These are phyloP conservation scores for Cutaneotrichosporon arboriforme DNA, from an alignment of 1,284 basidiomycete species.

Conservation along the genomic window DNA sequence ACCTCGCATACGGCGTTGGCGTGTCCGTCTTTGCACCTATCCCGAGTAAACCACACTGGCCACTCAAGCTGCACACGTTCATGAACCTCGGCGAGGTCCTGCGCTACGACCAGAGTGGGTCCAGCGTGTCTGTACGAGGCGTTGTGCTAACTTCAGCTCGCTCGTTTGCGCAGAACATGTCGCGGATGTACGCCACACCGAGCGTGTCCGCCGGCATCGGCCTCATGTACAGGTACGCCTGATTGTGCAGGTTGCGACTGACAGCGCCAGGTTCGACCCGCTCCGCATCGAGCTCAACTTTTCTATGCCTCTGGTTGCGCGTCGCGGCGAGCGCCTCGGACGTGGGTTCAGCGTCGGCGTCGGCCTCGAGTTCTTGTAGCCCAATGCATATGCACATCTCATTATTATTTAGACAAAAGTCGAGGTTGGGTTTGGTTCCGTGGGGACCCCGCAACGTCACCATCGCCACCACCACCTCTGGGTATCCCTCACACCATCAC, in stretches of 20 bases:
- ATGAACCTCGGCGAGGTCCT: constrained; percentile 81
- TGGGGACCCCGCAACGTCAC: not conserved
- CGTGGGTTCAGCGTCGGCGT: constrained; percentile 88
- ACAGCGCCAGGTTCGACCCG: constrained; percentile 36
- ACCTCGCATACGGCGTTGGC: constrained; percentile 79
- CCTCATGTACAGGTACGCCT: constrained; percentile 66
- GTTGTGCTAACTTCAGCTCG: constrained; percentile 35
- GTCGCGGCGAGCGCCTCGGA: constrained; percentile 67
- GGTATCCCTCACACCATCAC: too few species aligned
- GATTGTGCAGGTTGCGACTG: not conserved
- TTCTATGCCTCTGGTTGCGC: constrained; percentile 76
- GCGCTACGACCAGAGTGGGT: constrained; percentile 57
- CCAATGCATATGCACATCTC: constrained; percentile 6
- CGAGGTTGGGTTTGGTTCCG: not conserved
- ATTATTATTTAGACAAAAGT: not conserved
- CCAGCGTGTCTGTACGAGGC: not conserved
- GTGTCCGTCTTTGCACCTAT: constrained; percentile 73
- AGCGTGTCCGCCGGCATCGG: constrained; percentile 75
- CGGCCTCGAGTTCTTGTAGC: constrained; percentile 67
- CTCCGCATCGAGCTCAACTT: constrained; percentile 75
- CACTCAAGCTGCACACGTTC: constrained; percentile 78
- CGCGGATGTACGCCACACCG: constrained; percentile 46
- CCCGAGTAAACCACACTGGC: constrained; percentile 76
- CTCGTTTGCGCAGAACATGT: constrained; percentile 38
- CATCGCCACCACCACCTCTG: too few species aligned